These are phyloP conservation scores for Eragrostis tef DNA, from an alignment of 202 grass and related monocot species.

Conservation along the genomic window DNA sequence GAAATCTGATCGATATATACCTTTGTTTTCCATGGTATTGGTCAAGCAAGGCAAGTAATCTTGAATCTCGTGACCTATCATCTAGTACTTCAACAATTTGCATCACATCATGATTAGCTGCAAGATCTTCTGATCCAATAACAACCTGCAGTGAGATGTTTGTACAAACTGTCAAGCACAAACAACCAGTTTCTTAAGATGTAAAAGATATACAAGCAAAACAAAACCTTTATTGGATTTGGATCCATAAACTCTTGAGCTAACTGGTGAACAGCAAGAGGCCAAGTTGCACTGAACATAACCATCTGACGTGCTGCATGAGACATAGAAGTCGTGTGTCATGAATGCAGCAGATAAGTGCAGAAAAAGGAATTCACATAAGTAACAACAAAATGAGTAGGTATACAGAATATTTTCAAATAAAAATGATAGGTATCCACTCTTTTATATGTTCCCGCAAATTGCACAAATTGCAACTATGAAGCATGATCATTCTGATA, in stretches of 20 bases:
- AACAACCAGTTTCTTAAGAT: slow-evolving; percentile 21
- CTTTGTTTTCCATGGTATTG: slow-evolving; percentile 83
- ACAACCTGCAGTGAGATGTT: slow-evolving; percentile 66
- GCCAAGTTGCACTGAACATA: slow-evolving; percentile 99
- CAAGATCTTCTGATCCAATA: slow-evolving; percentile 94
- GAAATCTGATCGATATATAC: slow-evolving; percentile 49
- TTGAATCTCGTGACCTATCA: slow-evolving; percentile 73
- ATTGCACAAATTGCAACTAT: slow-evolving; percentile 3
- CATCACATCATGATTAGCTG: slow-evolving; percentile 99
- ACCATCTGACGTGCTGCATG: slow-evolving; percentile 81
- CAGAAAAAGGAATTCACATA: slow-evolving; percentile 16
- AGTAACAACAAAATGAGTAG: slow-evolving; percentile 14
- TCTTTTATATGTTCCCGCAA: not conserved
- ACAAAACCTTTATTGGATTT: slow-evolving; percentile 83
- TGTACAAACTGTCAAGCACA: slow-evolving; percentile 14
- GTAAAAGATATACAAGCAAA: slow-evolving; percentile 15
- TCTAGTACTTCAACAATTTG: slow-evolving; percentile 99
- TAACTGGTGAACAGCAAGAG: slow-evolving; percentile 82
- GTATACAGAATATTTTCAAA: slow-evolving; percentile 19
- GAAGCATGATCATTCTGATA: not conserved
- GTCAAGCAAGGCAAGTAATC: slow-evolving; percentile 74
- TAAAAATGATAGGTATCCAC: not conserved
- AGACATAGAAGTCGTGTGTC: slow-evolving; percentile 22
- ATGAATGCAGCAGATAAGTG: slow-evolving; percentile 26
- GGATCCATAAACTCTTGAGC: slow-evolving; percentile 98